Conservation (phyloP, 1,284 basidiomycete genomes). For the Trametes sp. region DNA sequence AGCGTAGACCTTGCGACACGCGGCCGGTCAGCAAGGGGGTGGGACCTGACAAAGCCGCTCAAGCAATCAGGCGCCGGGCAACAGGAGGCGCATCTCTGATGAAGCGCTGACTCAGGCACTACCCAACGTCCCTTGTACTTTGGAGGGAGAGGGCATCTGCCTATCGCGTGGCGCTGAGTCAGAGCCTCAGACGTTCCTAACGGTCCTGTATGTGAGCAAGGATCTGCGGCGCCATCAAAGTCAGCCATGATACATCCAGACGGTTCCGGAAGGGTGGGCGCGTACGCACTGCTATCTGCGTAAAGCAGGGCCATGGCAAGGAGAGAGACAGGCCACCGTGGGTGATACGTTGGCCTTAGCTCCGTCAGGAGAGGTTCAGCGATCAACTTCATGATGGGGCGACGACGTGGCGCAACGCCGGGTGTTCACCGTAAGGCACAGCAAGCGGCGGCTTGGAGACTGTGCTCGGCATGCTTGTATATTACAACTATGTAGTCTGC, state of each 20-base stretch:
- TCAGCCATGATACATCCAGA: neutral
- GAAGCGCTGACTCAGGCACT: neutral
- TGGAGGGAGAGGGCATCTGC: neutral
- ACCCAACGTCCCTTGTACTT: neutral
- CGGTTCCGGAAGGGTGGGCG: neutral
- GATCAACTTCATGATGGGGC: neutral
- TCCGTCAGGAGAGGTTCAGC: neutral
- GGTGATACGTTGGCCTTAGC: neutral
- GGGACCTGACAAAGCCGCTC: neutral
- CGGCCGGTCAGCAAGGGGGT: neutral
- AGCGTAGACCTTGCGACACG: too few species aligned
- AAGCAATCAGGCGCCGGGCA: neutral
- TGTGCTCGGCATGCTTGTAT: neutral
- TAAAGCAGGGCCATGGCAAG: neutral
- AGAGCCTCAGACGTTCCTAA: neutral
- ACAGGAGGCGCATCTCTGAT: neutral
- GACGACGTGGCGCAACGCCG: neutral
- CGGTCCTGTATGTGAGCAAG: neutral
- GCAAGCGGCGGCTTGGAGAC: neutral
- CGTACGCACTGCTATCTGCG: neutral
- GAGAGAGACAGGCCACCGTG: neutral
- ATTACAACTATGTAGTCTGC: neutral
- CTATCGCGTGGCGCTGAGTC: conserved; percentile 2
- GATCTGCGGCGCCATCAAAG: neutral
- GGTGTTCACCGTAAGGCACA: neutral